Evolutionary conservation across 192 early-diverging fungal genomes (phyloP).

Genomic region (Funneliformis mosseae): DNA sequence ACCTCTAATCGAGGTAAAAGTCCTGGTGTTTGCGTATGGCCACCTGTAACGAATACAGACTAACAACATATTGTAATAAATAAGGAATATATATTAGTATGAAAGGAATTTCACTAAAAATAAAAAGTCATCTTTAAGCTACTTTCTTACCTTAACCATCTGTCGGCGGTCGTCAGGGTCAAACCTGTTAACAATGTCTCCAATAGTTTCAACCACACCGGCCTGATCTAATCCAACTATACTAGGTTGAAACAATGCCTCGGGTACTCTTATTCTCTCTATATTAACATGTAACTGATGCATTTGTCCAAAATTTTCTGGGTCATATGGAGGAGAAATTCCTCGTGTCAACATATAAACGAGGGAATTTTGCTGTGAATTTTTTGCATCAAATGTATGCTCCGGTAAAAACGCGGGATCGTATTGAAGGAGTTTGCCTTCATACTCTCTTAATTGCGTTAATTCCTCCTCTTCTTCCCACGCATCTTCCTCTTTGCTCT

Average conservation of each 20-base stretch:
- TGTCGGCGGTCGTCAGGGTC: constrained; percentile 45
- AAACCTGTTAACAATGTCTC: constrained; percentile 63
- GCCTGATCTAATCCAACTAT: constrained; percentile 89
- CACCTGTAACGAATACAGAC: constrained; percentile 82
- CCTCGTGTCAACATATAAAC: constrained; percentile 76
- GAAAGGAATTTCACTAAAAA: too few species aligned
- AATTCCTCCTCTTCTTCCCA: constrained; percentile 81
- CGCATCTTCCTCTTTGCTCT: constrained; percentile 78
- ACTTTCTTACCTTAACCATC: constrained; percentile 54
- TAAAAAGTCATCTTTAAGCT: background rate
- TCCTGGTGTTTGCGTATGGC: constrained; percentile 65
- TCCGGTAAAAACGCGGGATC: constrained; percentile 78
- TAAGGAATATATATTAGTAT: background rate
- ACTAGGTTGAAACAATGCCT: constrained; percentile 86
- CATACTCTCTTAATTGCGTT: constrained; percentile 66
- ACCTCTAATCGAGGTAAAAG: constrained; percentile 63
- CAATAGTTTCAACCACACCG: constrained; percentile 78
- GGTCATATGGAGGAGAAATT: constrained; percentile 55
- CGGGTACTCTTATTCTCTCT: constrained; percentile 88
- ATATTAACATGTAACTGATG: constrained; percentile 90
- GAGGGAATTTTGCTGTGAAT: constrained; percentile 68
- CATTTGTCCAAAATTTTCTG: constrained; percentile 63
- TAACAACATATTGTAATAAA: constrained; percentile 22
- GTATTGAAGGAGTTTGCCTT: constrained; percentile 67
- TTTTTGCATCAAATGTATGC: constrained; percentile 67